Base-by-base conservation (phyloP, 139 green algal species). In the Medakamo hakoo region DNA sequence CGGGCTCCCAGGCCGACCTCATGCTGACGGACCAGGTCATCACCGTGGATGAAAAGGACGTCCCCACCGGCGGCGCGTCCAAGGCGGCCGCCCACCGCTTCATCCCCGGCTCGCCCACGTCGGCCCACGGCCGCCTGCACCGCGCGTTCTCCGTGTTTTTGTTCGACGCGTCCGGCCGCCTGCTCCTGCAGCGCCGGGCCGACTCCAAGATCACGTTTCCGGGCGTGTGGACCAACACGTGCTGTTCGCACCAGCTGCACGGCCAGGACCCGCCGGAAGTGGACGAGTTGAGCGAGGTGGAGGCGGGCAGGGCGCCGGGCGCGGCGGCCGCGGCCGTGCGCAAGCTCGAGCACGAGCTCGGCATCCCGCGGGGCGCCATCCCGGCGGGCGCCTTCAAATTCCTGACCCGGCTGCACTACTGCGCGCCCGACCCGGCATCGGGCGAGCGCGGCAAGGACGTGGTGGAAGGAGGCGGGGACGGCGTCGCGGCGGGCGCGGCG, bases 121-220 rank as follows among this genome's bases (percentile, higher is more conserved):
- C 84, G 69, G 84, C 84, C 0, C 55, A 68, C 3, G 87, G 88
- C 9, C 27, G 78, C 30, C 79, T 96, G 57, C 92, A 98, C 73
- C 79, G 92, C 30, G 91, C 91, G 26, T 98, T 98, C 72, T 87
- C 71, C 52, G 89, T 98, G 3, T 98, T 98, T 70, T 71, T 98
- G 3, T 98, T 98, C 74, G 75, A 96, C 69, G 67, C 64, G 0
- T 57, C 88, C 21, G 81, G 88, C 59, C 63, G 80, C 49, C 83
- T 97, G 29, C 77, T 98, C 60, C 76, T 98, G 60, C 92, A 98
- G 78, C 82, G 94, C 78, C 75, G 87, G 0, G 87, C 87, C 0
- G 66, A 62, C 4, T 57, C 25, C 66, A 98, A 98, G 69, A 91
- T 98, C 55, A 98, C 92, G 0, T 98, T 98, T 64, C 92, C 92